Conservation (phyloP, 164 flowering plant species). For the Piper betle region DNA sequence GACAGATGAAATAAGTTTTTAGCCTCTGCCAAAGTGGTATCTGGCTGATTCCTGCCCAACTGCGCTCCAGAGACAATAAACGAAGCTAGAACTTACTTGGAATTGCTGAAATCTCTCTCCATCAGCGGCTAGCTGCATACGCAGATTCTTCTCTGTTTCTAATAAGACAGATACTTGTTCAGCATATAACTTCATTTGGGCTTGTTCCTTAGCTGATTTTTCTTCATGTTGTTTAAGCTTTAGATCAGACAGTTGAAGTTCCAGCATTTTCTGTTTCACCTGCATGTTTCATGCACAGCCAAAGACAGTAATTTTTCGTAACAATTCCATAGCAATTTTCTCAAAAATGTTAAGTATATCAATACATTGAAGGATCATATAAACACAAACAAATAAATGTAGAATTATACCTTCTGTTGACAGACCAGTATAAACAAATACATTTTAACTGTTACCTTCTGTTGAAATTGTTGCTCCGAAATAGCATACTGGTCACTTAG, state of each 20-base stretch:
- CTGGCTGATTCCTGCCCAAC: neutral
- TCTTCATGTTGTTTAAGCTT: conserved; percentile 81
- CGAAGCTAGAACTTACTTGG: conserved; percentile 33
- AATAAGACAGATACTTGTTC: conserved; percentile 80
- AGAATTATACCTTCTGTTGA: no score
- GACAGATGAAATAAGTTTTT: no score
- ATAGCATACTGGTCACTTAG: conserved; percentile 67
- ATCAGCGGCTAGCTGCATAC: conserved; percentile 71
- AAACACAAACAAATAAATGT: neutral
- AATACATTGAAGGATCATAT: neutral
- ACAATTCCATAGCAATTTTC: no score
- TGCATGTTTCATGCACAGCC: conserved; percentile 13
- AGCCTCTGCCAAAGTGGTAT: no score
- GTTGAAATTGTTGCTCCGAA: conserved; percentile 70
- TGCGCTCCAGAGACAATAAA: neutral
- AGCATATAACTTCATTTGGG: conserved; percentile 75
- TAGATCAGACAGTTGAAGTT: conserved; percentile 82
- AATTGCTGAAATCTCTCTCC: conserved; percentile 96
- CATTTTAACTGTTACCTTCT: conserved; percentile 34
- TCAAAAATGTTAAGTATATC: neutral
- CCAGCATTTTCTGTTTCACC: conserved; percentile 83
- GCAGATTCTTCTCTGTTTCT: conserved; percentile 82
- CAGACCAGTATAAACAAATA: no score
- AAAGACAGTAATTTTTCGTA: no score
- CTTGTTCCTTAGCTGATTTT: conserved; percentile 63